Evolutionary conservation across 352 stramenopile species (phyloP), one percentile per base, ranked within the genome.

Genomic region (Phytophthora colocasiae): DNA sequence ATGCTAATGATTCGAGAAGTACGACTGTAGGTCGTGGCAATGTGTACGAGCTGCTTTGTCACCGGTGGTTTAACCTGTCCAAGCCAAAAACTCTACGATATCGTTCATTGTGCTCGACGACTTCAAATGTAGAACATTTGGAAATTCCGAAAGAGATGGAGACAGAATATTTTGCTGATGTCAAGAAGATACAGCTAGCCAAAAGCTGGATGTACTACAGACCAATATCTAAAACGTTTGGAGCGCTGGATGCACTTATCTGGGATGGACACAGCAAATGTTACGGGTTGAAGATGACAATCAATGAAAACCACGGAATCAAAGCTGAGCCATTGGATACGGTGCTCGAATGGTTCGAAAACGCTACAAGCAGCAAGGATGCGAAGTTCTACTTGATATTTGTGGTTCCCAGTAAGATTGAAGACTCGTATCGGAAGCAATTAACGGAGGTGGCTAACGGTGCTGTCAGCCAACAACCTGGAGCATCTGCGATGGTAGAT

Each of bases 251-350:
- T 64, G 34, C 46, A 43, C 51, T 64, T 27, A 29, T 57, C 46
- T 46, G 56, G 24, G 17, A 58, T 19, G 46, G 27, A 17, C 29
- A 10, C 6, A 44, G 44, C 57, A 26, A 26, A 26, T 57, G 45
- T 46, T 57, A 52, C 26, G 46, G 36, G n/a, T 56, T 64, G 36
- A 36, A 64, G 57, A 64, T 64, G 46, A 64, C 57, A 45, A n/a
- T 52, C 24, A 64, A 64, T 22, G 36, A n/a, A n/a, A n/a, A 64
- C 36, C 57, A 64, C 51, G 46, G 26, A 51, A 64, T 64, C 24
- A 56, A 64, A 47, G 38, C n/a, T 24, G 26, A 36, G 48, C 57
- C 26, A 45, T 51, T 64, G 57, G 51, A 57, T 38, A 14, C 3
- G 1, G 53, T 52, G 39, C 12, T 66, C 38, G 36, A 53, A 12